Percentiles rank a stretch among this genome's conserved stretches.
These are phyloP conservation scores for Gnomoniopsis sp. DNA, from an alignment of 2,329 filamentous ascomycete species.

Conservation along the genomic window DNA sequence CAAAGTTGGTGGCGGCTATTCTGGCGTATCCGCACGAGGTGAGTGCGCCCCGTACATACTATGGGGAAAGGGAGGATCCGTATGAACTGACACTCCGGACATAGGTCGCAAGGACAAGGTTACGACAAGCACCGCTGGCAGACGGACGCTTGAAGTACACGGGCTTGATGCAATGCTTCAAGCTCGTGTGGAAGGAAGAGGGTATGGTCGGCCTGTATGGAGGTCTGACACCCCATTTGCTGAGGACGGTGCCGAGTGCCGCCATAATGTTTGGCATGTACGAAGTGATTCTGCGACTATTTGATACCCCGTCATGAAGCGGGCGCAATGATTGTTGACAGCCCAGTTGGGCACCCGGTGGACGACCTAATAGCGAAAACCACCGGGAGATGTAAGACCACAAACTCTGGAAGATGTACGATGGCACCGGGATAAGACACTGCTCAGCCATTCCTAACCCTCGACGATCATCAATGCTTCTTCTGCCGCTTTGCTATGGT, in stretches of 20 bases:
- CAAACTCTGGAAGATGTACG: background rate
- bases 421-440: background rate
- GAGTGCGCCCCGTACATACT: conserved; percentile 22
- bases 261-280: conserved; percentile 97
- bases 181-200: conserved; percentile 82
- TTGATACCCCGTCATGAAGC: conserved; percentile 28
- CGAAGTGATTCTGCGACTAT: conserved; percentile 52
- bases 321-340: background rate
- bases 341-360: too few species aligned
- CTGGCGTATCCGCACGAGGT: conserved; percentile 93
- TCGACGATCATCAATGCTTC: background rate
- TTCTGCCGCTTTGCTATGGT: background rate
- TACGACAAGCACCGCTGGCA: conserved; percentile 78
- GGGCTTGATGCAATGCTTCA: conserved; percentile 84
- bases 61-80: too few species aligned
- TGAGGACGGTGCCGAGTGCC: conserved; percentile 86
- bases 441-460: background rate
- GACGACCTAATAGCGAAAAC: background rate
- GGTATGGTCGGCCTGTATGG: conserved; percentile 84
- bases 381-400: background rate
- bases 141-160: conserved; percentile 79
- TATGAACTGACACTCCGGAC: conserved; percentile 4
- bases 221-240: conserved; percentile 84
- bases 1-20: conserved; percentile 81
- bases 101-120: conserved; percentile 74